These are phyloP conservation scores for Mycena belliarum DNA, from an alignment of 768 basidiomycete species.

Conservation along the genomic window DNA sequence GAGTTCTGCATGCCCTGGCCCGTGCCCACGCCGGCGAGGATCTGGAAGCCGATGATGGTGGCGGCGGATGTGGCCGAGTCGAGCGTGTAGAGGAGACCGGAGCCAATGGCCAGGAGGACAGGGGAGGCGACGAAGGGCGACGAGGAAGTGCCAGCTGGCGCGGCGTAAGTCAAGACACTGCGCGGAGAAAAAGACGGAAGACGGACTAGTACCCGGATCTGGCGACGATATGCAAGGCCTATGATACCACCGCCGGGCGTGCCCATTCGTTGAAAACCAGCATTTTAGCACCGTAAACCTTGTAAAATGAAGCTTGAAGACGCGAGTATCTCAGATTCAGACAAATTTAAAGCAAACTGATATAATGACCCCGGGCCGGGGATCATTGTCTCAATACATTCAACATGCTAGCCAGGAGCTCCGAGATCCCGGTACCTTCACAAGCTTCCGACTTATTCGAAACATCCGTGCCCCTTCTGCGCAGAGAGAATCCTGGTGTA, in stretches of 20 bases:
- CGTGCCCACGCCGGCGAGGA: constrained; percentile 19
- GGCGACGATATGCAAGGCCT: too few species aligned
- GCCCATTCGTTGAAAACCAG: too few species aligned
- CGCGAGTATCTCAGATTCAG: too few species aligned
- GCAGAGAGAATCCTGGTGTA: constrained; percentile 1
- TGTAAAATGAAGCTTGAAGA: too few species aligned
- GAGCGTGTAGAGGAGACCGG: constrained; percentile 15
- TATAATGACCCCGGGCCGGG: not conserved
- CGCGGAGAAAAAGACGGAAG: not conserved
- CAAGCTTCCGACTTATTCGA: constrained; percentile 2
- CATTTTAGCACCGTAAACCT: too few species aligned
- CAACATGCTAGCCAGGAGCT: constrained; percentile 4
- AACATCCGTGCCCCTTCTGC: not conserved
- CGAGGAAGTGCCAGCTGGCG: constrained; percentile 9
- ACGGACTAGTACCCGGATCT: not conserved
- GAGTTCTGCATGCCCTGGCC: constrained; percentile 23
- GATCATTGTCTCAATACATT: not conserved
- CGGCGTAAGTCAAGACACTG: not conserved
- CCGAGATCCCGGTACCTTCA: constrained; percentile 4
- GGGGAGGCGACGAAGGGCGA: not conserved
- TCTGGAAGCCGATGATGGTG: constrained; percentile 14
- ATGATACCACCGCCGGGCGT: too few species aligned
- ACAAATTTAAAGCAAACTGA: not conserved
- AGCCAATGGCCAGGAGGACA: constrained; percentile 14
- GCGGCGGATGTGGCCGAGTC: not conserved